Percentiles rank a stretch among this genome's conserved stretches.
Conservation (phyloP, 495 filamentous ascomycete species). For the Aspergillus nidulans region DNA sequence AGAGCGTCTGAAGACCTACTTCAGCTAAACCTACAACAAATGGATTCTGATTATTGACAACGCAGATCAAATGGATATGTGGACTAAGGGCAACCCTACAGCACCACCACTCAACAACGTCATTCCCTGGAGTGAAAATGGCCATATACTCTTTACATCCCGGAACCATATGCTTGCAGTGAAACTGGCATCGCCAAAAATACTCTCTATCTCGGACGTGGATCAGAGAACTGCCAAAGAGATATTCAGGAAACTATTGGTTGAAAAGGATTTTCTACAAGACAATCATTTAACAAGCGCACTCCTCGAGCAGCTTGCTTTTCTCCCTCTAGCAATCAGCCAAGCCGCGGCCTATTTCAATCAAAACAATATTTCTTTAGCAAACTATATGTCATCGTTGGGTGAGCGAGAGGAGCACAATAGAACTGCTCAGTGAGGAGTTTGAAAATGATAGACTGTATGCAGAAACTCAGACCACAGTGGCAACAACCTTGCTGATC, state of each 20-base stretch:
- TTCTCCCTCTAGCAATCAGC: not conserved
- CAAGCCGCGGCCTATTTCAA: not conserved
- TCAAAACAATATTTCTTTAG: slow-evolving; percentile 12
- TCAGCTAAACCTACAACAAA: not conserved
- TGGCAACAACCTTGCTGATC: slow-evolving; percentile 52
- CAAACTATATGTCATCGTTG: slow-evolving; percentile 41
- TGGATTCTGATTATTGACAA: slow-evolving; percentile 8
- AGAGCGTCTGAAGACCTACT: not conserved
- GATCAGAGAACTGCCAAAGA: not conserved
- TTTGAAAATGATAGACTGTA: slow-evolving; percentile 41
- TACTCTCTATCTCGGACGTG: not conserved
- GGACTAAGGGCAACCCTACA: not conserved
- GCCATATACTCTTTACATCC: not conserved
- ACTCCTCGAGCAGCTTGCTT: slow-evolving; percentile 12
- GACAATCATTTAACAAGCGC: slow-evolving; percentile 19
- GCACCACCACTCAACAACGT: not conserved
- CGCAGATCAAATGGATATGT: slow-evolving; percentile 5
- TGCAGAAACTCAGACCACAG: slow-evolving; percentile 39
- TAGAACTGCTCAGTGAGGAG: slow-evolving; percentile 44
- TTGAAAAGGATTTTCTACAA: slow-evolving; percentile 3
- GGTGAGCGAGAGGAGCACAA: slow-evolving; percentile 31
- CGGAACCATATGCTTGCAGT: not conserved
- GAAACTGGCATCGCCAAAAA: not conserved
- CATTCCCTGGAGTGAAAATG: not conserved
- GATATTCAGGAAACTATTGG: not conserved